Conservation (phyloP, 1,284 basidiomycete genomes). For the Puccinia coronata region DNA sequence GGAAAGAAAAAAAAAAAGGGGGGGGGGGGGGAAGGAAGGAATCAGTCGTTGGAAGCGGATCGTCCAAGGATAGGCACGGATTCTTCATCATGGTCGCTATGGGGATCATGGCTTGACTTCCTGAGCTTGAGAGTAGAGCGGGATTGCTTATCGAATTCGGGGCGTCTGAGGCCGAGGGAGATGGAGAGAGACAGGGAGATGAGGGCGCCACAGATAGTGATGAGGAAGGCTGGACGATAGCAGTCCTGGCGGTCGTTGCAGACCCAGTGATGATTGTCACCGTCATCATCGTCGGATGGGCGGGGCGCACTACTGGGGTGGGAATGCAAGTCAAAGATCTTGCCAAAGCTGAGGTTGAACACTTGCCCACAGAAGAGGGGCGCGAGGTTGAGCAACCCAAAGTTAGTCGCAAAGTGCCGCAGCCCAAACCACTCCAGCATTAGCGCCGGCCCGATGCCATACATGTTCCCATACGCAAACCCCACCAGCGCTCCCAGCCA, state of each 20-base stretch:
- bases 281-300: too few species aligned
- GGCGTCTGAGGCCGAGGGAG: conserved; percentile 10
- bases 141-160: neutral
- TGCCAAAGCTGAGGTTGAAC: conserved; percentile 46
- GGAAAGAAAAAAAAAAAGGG: too few species aligned
- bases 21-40: too few species aligned
- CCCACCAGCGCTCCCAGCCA: conserved; percentile 24
- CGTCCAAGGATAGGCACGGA: neutral
- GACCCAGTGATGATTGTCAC: neutral
- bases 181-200: neutral
- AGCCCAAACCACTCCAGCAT: conserved; percentile 41
- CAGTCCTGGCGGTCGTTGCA: neutral
- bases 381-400: conserved; percentile 37
- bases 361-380: conserved; percentile 35
- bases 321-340: conserved; percentile 37
- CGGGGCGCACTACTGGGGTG: too few species aligned
- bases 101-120: neutral
- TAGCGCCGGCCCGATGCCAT: conserved; percentile 29
- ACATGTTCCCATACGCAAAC: conserved; percentile 45
- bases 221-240: neutral
- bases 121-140: neutral
- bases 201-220: neutral
- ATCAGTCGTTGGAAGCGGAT: too few species aligned
- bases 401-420: conserved; percentile 30
- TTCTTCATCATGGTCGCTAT: neutral